phyloP scores from a whole-genome alignment of 495 filamentous ascomycete species.

The Tuber brumale region DNA sequence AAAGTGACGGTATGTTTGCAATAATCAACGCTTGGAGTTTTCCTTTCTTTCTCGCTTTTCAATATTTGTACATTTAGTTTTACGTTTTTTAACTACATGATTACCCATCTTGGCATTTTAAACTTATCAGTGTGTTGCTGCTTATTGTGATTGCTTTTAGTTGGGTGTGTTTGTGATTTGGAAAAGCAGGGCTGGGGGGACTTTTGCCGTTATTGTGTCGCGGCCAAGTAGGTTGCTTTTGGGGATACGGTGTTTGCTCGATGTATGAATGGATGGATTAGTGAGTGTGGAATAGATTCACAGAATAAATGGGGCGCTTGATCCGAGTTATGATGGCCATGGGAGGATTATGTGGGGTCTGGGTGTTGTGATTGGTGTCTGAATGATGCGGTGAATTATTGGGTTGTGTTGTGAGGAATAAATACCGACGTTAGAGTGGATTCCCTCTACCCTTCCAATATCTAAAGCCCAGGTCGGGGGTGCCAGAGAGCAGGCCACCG shows the following conservation, averaged over 20 bases:
- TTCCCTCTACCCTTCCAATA: not conserved
- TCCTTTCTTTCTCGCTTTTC: not conserved
- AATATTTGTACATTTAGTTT: not conserved
- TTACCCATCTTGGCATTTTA: not conserved
- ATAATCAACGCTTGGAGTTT: not conserved
- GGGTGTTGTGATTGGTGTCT: not conserved
- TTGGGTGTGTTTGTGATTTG: not conserved
- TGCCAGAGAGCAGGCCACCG: not conserved
- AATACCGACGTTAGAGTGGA: not conserved
- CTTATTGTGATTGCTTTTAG: not conserved
- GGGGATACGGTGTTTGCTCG: not conserved
- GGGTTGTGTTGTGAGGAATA: not conserved
- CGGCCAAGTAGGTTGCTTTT: not conserved
- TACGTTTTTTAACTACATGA: not conserved
- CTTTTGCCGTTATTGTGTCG: not conserved
- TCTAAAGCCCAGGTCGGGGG: not conserved
- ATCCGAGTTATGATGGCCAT: not conserved
- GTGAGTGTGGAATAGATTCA: not conserved
- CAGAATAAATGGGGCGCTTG: not conserved
- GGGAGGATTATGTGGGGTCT: too few relatives aligned
- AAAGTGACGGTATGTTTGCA: constrained; percentile 8
- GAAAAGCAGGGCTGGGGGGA: not conserved
- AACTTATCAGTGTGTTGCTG: not conserved
- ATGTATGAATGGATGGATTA: not conserved
- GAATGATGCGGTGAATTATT: not conserved